Evolutionary conservation across 345 rosid genomes (phyloP).

Genomic region (Rhodomyrtus tomentosa): DNA sequence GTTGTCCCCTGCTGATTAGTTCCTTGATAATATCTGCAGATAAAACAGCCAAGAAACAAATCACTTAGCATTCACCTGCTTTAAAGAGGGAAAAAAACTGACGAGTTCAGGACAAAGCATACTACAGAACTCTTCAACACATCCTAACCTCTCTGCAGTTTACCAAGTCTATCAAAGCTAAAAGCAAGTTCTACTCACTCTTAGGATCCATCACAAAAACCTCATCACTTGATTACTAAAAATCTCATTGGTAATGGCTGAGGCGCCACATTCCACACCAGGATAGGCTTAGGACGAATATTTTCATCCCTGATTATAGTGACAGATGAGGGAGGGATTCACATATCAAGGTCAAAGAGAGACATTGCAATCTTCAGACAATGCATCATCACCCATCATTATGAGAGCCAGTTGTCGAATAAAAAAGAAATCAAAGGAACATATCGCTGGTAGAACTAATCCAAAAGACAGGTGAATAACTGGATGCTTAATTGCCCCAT

Average conservation of each 20-base stretch:
- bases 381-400: background rate
- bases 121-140: background rate
- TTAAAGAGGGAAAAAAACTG: background rate
- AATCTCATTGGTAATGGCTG: background rate
- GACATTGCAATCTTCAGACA: background rate
- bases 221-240: background rate
- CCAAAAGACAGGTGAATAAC: background rate
- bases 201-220: background rate
- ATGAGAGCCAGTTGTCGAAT: background rate
- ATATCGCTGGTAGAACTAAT: background rate
- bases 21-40: conserved; percentile 77
- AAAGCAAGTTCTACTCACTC: background rate
- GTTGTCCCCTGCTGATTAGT: conserved; percentile 82
- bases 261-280: background rate
- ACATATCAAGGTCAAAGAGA: background rate
- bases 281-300: background rate
- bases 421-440: background rate
- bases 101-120: background rate
- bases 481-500: background rate
- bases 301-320: background rate
- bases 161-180: background rate
- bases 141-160: background rate
- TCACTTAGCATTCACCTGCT: background rate
- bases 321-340: background rate
- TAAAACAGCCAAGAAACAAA: background rate